Conservation (phyloP, 2,329 filamentous ascomycete species). For the Monilinia aucupariae region DNA sequence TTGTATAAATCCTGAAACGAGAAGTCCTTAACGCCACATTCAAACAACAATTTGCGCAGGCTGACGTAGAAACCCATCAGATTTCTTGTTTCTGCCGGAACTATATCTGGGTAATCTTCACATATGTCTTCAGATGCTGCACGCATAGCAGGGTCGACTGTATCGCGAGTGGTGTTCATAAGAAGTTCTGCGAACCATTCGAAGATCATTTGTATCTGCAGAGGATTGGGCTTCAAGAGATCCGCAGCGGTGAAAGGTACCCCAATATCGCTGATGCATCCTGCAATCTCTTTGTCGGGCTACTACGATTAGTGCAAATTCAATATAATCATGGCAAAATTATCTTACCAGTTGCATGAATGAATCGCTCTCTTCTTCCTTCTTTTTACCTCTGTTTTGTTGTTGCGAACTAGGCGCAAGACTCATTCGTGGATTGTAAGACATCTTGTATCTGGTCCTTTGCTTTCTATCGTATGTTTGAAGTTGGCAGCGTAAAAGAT, state of each 20-base stretch:
- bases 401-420: slow-evolving; percentile 45
- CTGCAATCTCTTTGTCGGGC: slow-evolving; percentile 76
- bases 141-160: slow-evolving; percentile 90
- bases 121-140: slow-evolving; percentile 84
- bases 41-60: slow-evolving; percentile 69
- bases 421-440: slow-evolving; percentile 48
- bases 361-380: slow-evolving; percentile 52
- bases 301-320: slow-evolving; percentile 24
- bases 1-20: slow-evolving; percentile 87
- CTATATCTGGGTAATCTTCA: slow-evolving; percentile 75
- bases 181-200: slow-evolving; percentile 95
- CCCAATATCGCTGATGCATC: slow-evolving; percentile 95
- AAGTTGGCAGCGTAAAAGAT: neutral
- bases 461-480: neutral
- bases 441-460: slow-evolving; percentile 36
- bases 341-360: slow-evolving; percentile 50
- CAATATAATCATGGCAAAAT: neutral
- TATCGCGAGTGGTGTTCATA: slow-evolving; percentile 88
- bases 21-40: slow-evolving; percentile 91
- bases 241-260: slow-evolving; percentile 83
- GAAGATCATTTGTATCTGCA: slow-evolving; percentile 94
- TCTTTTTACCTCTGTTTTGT: slow-evolving; percentile 45
- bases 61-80: slow-evolving; percentile 93
- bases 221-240: slow-evolving; percentile 86
- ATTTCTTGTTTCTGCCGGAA: slow-evolving; percentile 83